Base-by-base conservation (phyloP, 2,329 filamentous ascomycete genomes). In the Claviceps paspali region DNA sequence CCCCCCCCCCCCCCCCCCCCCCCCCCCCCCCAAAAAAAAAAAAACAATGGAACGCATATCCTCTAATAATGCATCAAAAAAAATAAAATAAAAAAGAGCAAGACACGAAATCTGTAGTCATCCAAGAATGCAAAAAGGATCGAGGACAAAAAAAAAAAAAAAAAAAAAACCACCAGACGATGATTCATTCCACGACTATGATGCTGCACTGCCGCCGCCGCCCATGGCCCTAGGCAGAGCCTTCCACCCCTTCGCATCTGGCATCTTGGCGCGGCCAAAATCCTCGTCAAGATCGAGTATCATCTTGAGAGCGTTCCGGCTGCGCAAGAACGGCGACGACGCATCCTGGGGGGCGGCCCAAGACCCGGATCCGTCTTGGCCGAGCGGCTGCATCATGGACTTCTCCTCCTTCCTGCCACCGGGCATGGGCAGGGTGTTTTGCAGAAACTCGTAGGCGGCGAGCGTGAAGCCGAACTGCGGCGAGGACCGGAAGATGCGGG, bases 401-500 rank as follows among this genome's bases (percentile, higher is more conserved):
- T 64, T 60, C 39, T 70, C 60, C 30, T 73, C 56, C 43, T 63
- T 61, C 29, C 63, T 64, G 38, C 83, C 64, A 37, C 83, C 84
- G 2, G 86, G 85, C 52, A 60, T 56, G 5, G 91, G 91, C 31
- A 96, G 62, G 30, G 77, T 38, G 43, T 68, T 82, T 63, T 95
- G 86, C 35, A 98, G 67, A 27, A 98, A 70, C 61, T 98, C 91
- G 60, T 96, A 98, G 30, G 83, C 82, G 3, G 91, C 91, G 18
- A 98, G 76, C 0, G 91, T 98, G 67, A 96, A 96, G 46, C 91
- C 91, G 57, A 98, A 98, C 56, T 98, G 91, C 12, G 91, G 91
- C 10, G 86, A 95, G 1, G 86, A 95, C 52, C 91, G 81, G 56
- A 96, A 62, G 52, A 98, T 92, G 66, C 91, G 84, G 7, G 91